phyloP scores from a whole-genome alignment of 768 basidiomycete genomes.

The Galerina marginata region DNA sequence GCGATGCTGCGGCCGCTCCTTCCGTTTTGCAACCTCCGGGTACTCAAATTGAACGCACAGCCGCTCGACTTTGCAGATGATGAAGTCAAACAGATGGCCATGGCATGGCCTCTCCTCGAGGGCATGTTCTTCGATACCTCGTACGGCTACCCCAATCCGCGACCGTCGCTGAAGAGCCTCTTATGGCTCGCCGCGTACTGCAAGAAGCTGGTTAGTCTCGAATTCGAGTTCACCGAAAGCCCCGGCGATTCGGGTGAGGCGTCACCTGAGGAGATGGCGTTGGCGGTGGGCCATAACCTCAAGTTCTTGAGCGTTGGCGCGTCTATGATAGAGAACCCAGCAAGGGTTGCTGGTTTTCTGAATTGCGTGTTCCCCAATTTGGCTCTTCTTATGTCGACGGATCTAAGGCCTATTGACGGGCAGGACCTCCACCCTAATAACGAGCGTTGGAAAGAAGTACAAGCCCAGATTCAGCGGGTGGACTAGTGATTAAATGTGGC shows the following conservation, averaged over 20 bases:
- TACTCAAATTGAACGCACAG: not conserved
- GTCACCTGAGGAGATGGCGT: slow-evolving; percentile 1
- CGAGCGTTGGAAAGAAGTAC: not conserved
- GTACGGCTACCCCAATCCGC: not conserved
- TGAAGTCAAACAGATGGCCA: slow-evolving; percentile 11
- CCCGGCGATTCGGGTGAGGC: not conserved
- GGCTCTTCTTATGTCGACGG: not conserved
- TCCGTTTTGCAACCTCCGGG: slow-evolving; percentile 9
- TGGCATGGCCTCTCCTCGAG: slow-evolving; percentile 14
- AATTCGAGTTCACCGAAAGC: slow-evolving; percentile 1
- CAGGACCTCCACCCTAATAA: not conserved
- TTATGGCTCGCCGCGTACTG: slow-evolving; percentile 5
- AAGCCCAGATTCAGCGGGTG: not conserved
- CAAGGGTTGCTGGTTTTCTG: slow-evolving; percentile 1
- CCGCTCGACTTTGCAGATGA: slow-evolving; percentile 10
- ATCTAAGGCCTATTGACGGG: no score
- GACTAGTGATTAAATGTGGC: no score
- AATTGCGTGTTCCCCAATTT: slow-evolving; percentile 1
- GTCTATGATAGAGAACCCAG: slow-evolving; percentile 7
- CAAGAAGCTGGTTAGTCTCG: not conserved
- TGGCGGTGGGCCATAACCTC: slow-evolving; percentile 3
- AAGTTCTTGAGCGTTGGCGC: not conserved
- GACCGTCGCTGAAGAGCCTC: slow-evolving; percentile 7
- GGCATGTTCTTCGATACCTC: not conserved
- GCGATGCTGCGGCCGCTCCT: slow-evolving; percentile 5